phyloP scores from a whole-genome alignment of 2,329 filamentous ascomycete species.

The Scedosporium dehoogii region DNA sequence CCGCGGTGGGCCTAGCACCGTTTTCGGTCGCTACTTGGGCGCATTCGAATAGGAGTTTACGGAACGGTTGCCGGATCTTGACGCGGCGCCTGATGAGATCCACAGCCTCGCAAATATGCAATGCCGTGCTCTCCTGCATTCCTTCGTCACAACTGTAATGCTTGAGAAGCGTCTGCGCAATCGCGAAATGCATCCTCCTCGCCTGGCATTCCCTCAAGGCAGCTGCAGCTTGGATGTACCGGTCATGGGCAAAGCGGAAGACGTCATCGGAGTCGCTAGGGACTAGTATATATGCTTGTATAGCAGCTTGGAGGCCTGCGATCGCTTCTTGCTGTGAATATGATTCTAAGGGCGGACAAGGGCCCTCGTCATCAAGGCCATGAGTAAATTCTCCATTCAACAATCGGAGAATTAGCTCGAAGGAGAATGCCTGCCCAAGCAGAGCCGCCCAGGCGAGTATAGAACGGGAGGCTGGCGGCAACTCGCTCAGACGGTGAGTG shows the following conservation, averaged over 20 bases:
- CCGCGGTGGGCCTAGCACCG: slow-evolving; percentile 70
- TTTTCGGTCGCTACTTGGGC: slow-evolving; percentile 71
- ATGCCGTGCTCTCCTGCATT: slow-evolving; percentile 62
- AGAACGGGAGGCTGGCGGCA: slow-evolving; percentile 62
- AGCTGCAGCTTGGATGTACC: slow-evolving; percentile 68
- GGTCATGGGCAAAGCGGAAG: slow-evolving; percentile 82
- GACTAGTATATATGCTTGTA: slow-evolving; percentile 72
- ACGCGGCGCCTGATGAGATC: slow-evolving; percentile 63
- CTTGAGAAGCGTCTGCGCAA: slow-evolving; percentile 71
- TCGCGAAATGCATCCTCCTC: slow-evolving; percentile 81
- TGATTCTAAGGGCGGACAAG: slow-evolving; percentile 7
- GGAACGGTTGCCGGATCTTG: slow-evolving; percentile 51
- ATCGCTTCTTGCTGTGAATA: slow-evolving; percentile 61
- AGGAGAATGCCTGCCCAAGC: slow-evolving; percentile 74
- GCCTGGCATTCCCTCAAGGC: slow-evolving; percentile 59
- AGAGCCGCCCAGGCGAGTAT: slow-evolving; percentile 82
- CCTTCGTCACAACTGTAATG: slow-evolving; percentile 53
- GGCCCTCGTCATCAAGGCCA: slow-evolving; percentile 36
- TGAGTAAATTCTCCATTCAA: slow-evolving; percentile 66
- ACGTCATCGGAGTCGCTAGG: slow-evolving; percentile 75
- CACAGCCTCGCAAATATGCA: slow-evolving; percentile 71
- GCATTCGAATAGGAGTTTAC: slow-evolving; percentile 68
- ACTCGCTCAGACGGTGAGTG: slow-evolving; percentile 63
- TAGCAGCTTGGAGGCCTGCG: slow-evolving; percentile 68
- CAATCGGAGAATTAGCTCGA: slow-evolving; percentile 66